Evolutionary conservation across 768 basidiomycete species (phyloP), one percentile per base, ranked within the genome.

Genomic region (Boletellus sp.): DNA sequence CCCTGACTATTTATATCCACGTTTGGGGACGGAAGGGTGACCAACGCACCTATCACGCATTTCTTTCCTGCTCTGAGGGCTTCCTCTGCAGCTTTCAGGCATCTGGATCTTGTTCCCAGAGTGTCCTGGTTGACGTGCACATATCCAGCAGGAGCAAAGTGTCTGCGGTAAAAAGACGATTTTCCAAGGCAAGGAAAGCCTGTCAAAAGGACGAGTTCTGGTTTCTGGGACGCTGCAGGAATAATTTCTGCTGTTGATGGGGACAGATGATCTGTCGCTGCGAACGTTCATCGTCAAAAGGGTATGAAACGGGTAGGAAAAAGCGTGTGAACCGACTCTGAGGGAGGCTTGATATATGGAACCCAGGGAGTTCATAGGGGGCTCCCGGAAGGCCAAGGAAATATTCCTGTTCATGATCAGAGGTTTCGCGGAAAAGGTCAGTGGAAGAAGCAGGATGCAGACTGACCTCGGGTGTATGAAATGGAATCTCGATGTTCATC

Each of bases 91-190:
- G 76, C 78, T 57, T 76, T 82, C 42, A 94, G 54, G 58, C 94
- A 96, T 58, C 83, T 90, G 10, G 79, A 71, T 38, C 88, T 77
- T n/a, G 82, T 83, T 44, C 80, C 79, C 13, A 97, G 68, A 3
- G 72, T 81, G 63, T 95, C 92, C 68, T 95, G 93, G 62, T 95
- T 95, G 53, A 98, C 76, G 55, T 94, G 90, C 2, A 76, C 67
- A 66, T 97, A 96, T 13, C 78, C 84, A 4, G 67, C 70, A 0
- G 82, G 73, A 16, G 72, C 66, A 67, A 97, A 94, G 64, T 92
- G 72, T 38, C 64, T 75, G 16, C 72, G 73, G 66, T 77, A 97
- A 67, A 96, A 90, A 0, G 86, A 78, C 0, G 90, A 83, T 68
- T 98, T 97, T 36, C 95, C 95, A 1, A 79, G 65, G 13, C 78